Base-by-base conservation (phyloP, 2,329 filamentous ascomycete genomes). In the Chrysoporthe deuterocubensis region DNA sequence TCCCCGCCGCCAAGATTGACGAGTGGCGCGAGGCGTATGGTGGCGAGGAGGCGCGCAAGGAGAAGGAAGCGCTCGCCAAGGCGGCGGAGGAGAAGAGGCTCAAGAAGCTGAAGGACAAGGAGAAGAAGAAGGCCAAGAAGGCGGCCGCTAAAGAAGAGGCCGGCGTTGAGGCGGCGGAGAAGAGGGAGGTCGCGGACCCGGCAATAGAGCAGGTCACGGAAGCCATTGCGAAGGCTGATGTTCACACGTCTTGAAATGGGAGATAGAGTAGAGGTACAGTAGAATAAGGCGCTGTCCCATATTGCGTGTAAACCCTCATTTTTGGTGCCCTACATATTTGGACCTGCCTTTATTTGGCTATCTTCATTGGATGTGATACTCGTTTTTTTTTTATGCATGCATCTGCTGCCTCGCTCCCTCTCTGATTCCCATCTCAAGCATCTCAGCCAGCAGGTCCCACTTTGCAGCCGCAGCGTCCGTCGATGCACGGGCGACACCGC, bases 371-470 rank as follows among this genome's bases (percentile, higher is more conserved):
- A 52, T 40, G 37, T 40, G 37, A 40, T 40, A 6, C n/a, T 32
- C n/a, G n/a, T 34, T 2, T 34, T 16, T 13, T 54, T 2, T 34
- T 16, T 13, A 34, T 16, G 50, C 21, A 16, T 34, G 13, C 26
- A 14, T 7, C 7, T 4, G 50, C 21, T 54, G 32, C 32, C 50
- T 54, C 26, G 50, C 14, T 26, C 50, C 50, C 34, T 21, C 13
- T 40, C 54, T 21, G 34, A 57, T 37, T n/a, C 54, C 80, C 74
- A 83, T 83, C 73, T 94, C 91, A 57, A 97, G 78, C 81, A 91
- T 92, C 77, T 97, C 93, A 0, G 92, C 93, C 69, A 97, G 76
- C 69, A 91, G 88, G 78, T 96, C 92, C 91, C 94, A 95, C 75
- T 90, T 87, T 43, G 86, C 75, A 74, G 84, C 79, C 52, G 82